Evolutionary conservation across 805 yeast species (phyloP).

Genomic region (Candida alai): DNA sequence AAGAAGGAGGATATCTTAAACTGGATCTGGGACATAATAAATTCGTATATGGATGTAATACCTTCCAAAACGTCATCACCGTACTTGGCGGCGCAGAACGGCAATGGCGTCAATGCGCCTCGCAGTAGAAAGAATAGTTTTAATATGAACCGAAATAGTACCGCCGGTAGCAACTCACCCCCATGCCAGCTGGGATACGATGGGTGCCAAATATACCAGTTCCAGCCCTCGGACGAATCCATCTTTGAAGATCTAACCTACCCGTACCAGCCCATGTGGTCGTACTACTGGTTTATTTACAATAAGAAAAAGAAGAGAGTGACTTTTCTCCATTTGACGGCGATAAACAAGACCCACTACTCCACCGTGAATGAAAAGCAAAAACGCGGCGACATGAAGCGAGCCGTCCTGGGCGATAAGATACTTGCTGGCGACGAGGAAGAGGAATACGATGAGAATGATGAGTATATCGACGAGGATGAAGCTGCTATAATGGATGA

Average conservation of each 20-base stretch:
- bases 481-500: constrained; percentile 21
- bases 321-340: constrained; percentile 72
- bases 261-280: constrained; percentile 57
- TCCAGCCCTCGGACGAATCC: constrained; percentile 56
- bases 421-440: constrained; percentile 19
- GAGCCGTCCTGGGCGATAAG: constrained; percentile 10
- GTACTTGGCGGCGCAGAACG: constrained; percentile 12
- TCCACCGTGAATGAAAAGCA: constrained; percentile 25
- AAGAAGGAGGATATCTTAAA: constrained; percentile 41
- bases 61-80: constrained; percentile 29
- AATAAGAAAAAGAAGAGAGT: constrained; percentile 91
- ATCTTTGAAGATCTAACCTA: constrained; percentile 55
- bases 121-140: constrained; percentile 27
- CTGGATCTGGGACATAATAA: constrained; percentile 87
- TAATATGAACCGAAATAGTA: constrained; percentile 6
- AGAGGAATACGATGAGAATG: constrained; percentile 23
- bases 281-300: constrained; percentile 85
- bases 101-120: constrained; percentile 10
- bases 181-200: constrained; percentile 17
- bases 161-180: constrained; percentile 14
- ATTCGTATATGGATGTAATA: constrained; percentile 70
- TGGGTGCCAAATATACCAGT: constrained; percentile 60
- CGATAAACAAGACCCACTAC: constrained; percentile 38
- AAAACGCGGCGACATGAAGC: constrained; percentile 8
- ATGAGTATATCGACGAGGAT: constrained; percentile 21